A percentile compares a stretch with the other conserved stretches of the same genome.
Conservation (phyloP, 2,329 filamentous ascomycete species). For the Penicillium sp. region DNA sequence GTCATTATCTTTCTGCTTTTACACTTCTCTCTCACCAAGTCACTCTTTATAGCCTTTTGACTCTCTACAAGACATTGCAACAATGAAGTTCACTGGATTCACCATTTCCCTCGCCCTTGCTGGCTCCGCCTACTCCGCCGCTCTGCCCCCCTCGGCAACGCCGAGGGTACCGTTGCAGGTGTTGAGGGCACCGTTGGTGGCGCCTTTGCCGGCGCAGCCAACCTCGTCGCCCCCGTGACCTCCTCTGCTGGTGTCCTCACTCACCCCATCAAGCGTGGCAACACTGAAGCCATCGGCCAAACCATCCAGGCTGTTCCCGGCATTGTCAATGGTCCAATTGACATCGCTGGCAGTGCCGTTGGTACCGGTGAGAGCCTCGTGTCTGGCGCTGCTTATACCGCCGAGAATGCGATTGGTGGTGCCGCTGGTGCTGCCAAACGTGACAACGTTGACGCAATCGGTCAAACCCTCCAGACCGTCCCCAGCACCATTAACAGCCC, state of each 20-base stretch:
- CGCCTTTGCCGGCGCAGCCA: not conserved
- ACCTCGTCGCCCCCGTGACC: not conserved
- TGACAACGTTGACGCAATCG: not conserved
- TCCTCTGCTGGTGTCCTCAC: not conserved
- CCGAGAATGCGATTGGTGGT: conserved; percentile 9
- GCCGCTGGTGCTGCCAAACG: not conserved
- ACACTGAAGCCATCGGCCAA: not conserved
- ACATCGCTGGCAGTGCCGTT: conserved; percentile 13
- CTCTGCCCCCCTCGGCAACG: conserved; percentile 23
- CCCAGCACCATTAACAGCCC: conserved; percentile 2
- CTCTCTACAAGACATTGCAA: conserved; percentile 13
- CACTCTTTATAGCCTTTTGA: conserved; percentile 24
- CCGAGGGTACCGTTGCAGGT: conserved; percentile 3
- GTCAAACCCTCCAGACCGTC: not conserved
- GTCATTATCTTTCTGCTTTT: conserved; percentile 22
- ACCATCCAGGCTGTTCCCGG: conserved; percentile 7
- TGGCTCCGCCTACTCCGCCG: conserved; percentile 29
- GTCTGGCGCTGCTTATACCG: conserved; percentile 16
- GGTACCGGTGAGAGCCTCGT: conserved; percentile 17
- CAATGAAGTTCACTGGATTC: conserved; percentile 40
- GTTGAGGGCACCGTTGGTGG: conserved; percentile 6
- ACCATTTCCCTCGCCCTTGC: conserved; percentile 31
- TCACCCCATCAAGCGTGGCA: conserved; percentile 10
- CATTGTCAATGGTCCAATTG: conserved; percentile 15
- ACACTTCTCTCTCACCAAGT: conserved; percentile 12